Base-by-base conservation (phyloP, 2,329 filamentous ascomycete genomes). In the Trichoderma endophyticum region DNA sequence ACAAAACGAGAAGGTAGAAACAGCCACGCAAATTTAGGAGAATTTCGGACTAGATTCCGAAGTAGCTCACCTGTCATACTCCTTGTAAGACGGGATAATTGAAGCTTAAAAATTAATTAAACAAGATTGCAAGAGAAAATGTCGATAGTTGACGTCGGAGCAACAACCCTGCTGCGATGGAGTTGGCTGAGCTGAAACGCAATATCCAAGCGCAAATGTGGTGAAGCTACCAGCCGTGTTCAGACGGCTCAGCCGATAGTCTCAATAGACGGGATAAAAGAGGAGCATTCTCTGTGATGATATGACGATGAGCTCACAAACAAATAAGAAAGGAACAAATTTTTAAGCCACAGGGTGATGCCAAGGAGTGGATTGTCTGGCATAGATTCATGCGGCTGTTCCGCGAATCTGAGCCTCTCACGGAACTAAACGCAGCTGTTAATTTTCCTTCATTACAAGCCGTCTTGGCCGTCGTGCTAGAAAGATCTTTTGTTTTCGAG, bases 81-180 rank as follows among this genome's bases (percentile, higher is more conserved):
- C 15, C 18, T 43, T 26, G 66, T 24, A 18, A 48, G 32, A 30
- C 36, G 63, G 63, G 26, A 32, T 12, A 61, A 54, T 62, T 61
- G 30, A 70, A 70, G 67, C 67, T 70, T 70, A 70, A 68, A 59
- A 34, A 26, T 70, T 36, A 54, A 70, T 70, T 54, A 70, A 54
- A 28, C n/a, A 61, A 57, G 56, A 51, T 70, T 70, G 21, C 21
- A 6, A 51, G 11, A 26, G 60, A 18, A 18, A 15, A 26, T 6
- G 21, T 36, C 9, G 32, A 32, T n/a, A 32, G 39, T 34, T 57
- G 54, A 36, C 8, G 28, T 59, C n/a, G 36, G 54, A 61, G n/a
- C 12, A 24, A n/a, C 15, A 11, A 28, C n/a, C 6, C 26, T 48
- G 34, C 4, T 32, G n/a, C 21, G 15, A 21, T 48, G 28, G 36